A percentile compares a stretch with the other conserved stretches of the same genome.
Conservation (phyloP, 164 flowering plant genomes). For the Piper longum region DNA sequence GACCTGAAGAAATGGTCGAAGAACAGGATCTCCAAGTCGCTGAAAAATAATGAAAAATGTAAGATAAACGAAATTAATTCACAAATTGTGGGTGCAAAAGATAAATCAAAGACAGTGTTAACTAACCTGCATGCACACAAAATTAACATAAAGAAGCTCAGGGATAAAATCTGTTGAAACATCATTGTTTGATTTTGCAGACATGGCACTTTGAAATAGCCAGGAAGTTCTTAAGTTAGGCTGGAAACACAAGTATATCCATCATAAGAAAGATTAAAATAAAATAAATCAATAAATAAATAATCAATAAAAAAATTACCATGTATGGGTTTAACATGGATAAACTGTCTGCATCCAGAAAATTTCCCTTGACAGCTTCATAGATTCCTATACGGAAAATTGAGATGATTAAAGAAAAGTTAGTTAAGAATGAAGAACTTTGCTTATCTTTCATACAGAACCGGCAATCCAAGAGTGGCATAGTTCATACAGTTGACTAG, state of each 20-base stretch:
- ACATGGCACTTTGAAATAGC: conserved; percentile 98
- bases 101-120: not conserved
- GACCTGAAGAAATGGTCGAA: conserved; percentile 96
- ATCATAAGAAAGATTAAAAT: not conserved
- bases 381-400: conserved; percentile 36
- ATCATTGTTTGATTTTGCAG: conserved; percentile 48
- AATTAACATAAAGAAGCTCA: conserved; percentile 72
- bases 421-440: conserved; percentile 1
- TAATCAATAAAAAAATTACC: conserved; percentile 32
- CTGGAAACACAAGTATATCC: conserved; percentile 26
- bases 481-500: no score
- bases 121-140: conserved; percentile 72
- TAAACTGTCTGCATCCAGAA: conserved; percentile 61
- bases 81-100: not conserved
- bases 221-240: conserved; percentile 91
- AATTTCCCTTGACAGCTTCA: conserved; percentile 54
- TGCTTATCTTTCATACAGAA: no score
- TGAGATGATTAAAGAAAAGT: conserved; percentile 5
- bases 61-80: not conserved
- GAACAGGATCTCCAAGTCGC: conserved; percentile 87
- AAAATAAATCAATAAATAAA: not conserved
- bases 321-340: conserved; percentile 86
- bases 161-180: conserved; percentile 70
- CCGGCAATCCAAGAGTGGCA: no score
- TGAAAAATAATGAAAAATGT: conserved; percentile 14